Evolutionary conservation across 148 eudicot genomes (phyloP).

Genomic region (Talinum fruticosum): DNA sequence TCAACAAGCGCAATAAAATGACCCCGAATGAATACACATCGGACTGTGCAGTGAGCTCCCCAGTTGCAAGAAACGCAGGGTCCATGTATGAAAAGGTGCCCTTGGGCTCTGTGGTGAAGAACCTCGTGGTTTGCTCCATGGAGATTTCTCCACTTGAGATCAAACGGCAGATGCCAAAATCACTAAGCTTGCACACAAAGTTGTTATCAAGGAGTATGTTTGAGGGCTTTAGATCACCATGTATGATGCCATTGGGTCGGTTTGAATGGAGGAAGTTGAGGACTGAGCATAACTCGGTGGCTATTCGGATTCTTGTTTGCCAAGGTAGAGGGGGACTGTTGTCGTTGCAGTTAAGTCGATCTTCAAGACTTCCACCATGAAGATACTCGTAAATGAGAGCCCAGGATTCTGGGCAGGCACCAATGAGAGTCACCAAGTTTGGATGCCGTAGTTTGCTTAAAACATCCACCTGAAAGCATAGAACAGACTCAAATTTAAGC

Average conservation of each 20-base stretch:
- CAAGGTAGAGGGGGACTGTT: slow-evolving; percentile 78
- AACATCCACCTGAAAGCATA: slow-evolving; percentile 53
- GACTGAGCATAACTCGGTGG: slow-evolving; percentile 75
- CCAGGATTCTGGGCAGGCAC: slow-evolving; percentile 74
- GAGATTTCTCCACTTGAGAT: slow-evolving; percentile 41
- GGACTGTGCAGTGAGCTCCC: slow-evolving; percentile 71
- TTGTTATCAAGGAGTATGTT: slow-evolving; percentile 65
- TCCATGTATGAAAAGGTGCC: slow-evolving; percentile 76
- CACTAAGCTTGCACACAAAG: slow-evolving; percentile 63
- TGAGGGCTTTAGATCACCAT: slow-evolving; percentile 77
- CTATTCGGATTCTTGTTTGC: slow-evolving; percentile 79
- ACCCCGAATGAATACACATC: slow-evolving; percentile 88
- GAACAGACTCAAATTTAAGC: background rate
- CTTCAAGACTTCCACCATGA: slow-evolving; percentile 88
- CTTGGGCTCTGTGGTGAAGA: slow-evolving; percentile 48
- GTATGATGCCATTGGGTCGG: slow-evolving; percentile 53
- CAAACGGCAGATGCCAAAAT: slow-evolving; percentile 64
- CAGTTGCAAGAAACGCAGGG: slow-evolving; percentile 62
- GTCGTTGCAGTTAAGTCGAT: slow-evolving; percentile 71
- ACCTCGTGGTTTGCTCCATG: slow-evolving; percentile 33
- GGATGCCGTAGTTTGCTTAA: slow-evolving; percentile 86
- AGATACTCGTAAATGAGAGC: slow-evolving; percentile 84
- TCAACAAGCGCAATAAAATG: slow-evolving; percentile 58
- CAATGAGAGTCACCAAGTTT: slow-evolving; percentile 74
- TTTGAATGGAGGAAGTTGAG: slow-evolving; percentile 78